Base-by-base conservation (phyloP, 345 rosid genomes). In the Passiflora organensis region DNA sequence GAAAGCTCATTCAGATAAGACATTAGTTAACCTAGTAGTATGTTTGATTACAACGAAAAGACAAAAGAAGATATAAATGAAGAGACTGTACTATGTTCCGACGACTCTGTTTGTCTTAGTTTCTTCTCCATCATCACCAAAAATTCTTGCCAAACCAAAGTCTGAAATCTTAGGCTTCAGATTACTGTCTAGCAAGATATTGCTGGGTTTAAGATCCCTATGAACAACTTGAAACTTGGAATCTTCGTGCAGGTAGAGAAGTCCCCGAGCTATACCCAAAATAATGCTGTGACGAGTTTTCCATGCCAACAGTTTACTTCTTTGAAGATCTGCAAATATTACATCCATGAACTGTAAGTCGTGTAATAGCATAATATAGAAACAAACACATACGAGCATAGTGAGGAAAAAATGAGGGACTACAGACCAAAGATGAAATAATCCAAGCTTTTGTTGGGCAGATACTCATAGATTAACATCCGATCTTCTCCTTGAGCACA, bases 361-460 rank as follows among this genome's bases (percentile, higher is more conserved):
- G 13, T 13, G 0, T 13, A 32, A 51, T 17, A 25, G 13, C 42
- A 51, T 51, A 10, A 14, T 1, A 5, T 18, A 10, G 1, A 18
- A 10, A 6, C 9, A 6, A 41, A n/a, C 6, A 6, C 15, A 43
- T 43, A 13, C n/a, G 41, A n/a, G 23, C 15, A 21, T 11, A 10
- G 9, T n/a, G 6, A 32, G 20, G 15, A 6, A 23, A 15, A 25
- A 11, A 1, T 16, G 9, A 16, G 14, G 15, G 20, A 13, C 18
- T 18, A 0, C 55, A 0, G 32, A 76, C 76, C 81, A 13, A 77
- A 72, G 0, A 76, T 59, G 23, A 69, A 65, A 48, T 63, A 51
- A 36, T 72, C 73, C 61, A 66, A 58, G 58, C 77, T 72, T 65
- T 49, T 58, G 43, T 72, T 59, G 6, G 66, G 68, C 75, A 69